Conservation (phyloP, 345 rosid genomes). For the Stellera chamaejasme region DNA sequence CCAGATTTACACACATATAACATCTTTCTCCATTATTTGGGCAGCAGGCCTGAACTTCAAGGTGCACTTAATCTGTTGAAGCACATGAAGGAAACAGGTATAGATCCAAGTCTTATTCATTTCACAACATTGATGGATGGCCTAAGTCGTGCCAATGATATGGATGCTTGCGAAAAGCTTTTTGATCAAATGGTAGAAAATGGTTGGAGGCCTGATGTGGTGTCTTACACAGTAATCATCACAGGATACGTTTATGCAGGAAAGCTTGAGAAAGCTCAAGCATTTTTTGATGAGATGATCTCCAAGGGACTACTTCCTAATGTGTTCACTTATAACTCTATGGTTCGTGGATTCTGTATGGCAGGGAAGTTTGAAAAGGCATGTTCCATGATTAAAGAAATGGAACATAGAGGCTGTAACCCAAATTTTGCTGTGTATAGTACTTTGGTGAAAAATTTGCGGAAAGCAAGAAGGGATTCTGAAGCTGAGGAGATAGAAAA, state of each 20-base stretch:
- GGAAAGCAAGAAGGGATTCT: slow-evolving; percentile 57
- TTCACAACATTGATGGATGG: slow-evolving; percentile 81
- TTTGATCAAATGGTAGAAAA: slow-evolving; percentile 54
- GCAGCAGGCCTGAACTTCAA: slow-evolving; percentile 60
- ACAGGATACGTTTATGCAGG: slow-evolving; percentile 56
- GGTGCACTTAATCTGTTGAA: slow-evolving; percentile 58
- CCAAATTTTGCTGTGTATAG: slow-evolving; percentile 74
- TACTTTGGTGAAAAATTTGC: slow-evolving; percentile 56
- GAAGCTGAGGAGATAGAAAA: slow-evolving; percentile 60
- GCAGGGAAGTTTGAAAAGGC: slow-evolving; percentile 59
- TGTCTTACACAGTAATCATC: slow-evolving; percentile 72
- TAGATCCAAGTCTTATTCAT: slow-evolving; percentile 52
- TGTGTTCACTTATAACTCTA: slow-evolving; percentile 64
- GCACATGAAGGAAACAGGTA: slow-evolving; percentile 64
- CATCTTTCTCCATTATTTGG: slow-evolving; percentile 64
- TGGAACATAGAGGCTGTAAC: slow-evolving; percentile 67
- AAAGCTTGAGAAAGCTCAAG: slow-evolving; percentile 57
- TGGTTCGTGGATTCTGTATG: slow-evolving; percentile 73
- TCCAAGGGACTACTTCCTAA: slow-evolving; percentile 56
- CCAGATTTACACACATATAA: slow-evolving; percentile 71
- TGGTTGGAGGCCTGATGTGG: slow-evolving; percentile 63
- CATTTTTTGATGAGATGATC: slow-evolving; percentile 55
- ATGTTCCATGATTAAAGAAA: slow-evolving; percentile 56
- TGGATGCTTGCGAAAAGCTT: slow-evolving; percentile 68
- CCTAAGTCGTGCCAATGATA: slow-evolving; percentile 64